Conservation (phyloP, 177 flowering plant genomes). For the Vitis hybrid region DNA sequence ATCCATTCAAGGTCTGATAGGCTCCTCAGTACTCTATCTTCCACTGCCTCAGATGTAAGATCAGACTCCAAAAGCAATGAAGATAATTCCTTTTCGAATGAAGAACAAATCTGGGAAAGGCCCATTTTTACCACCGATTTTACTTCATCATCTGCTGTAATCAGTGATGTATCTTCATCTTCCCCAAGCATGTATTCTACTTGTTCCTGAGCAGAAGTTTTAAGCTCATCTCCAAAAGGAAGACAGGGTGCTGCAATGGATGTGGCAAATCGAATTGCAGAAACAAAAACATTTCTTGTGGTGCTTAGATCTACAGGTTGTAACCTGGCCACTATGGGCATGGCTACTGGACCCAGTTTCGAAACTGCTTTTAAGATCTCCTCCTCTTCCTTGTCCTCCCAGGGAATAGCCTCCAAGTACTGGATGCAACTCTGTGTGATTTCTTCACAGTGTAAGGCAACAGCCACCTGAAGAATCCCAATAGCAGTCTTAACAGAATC, state of each 20-base stretch:
- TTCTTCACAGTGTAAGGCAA: conserved; percentile 47
- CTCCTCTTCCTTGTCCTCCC: conserved; percentile 70
- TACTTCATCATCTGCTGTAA: conserved; percentile 67
- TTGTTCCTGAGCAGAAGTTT: conserved; percentile 85
- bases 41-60: conserved; percentile 21
- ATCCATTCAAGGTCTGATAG: conserved; percentile 74
- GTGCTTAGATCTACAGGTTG: conserved; percentile 52
- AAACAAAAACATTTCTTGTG: conserved; percentile 62
- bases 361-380: conserved; percentile 42
- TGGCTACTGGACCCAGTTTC: conserved; percentile 50
- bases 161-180: conserved; percentile 60
- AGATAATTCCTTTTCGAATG: conserved; percentile 45
- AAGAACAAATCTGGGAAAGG: conserved; percentile 41
- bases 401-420: conserved; percentile 63
- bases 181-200: conserved; percentile 88
- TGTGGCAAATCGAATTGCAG: conserved; percentile 80
- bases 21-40: conserved; percentile 36
- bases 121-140: conserved; percentile 55
- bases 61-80: conserved; percentile 41
- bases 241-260: conserved; percentile 43
- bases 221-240: conserved; percentile 63
- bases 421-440: conserved; percentile 47
- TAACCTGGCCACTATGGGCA: conserved; percentile 58
- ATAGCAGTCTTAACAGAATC: conserved; percentile 48
- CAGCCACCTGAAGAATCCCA: conserved; percentile 47